Conservation (phyloP, 2,329 filamentous ascomycete species). For the Sclerotinia minor region DNA sequence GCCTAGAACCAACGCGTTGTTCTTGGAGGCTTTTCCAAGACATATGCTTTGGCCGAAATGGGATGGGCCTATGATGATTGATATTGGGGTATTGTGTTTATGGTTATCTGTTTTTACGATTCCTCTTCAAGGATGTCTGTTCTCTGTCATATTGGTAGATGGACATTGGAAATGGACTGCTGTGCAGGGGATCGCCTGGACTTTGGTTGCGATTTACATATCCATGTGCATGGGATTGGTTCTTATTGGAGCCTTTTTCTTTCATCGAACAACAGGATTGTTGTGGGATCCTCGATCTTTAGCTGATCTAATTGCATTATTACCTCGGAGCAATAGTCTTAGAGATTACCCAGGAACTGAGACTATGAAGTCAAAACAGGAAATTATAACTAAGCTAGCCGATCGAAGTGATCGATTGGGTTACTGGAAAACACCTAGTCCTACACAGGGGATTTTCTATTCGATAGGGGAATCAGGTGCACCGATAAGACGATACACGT, state of each 20-base stretch:
- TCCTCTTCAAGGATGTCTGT: conserved; percentile 76
- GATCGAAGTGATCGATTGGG: conserved; percentile 72
- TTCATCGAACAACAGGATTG: conserved; percentile 67
- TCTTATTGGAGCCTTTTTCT: conserved; percentile 64
- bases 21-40: conserved; percentile 59
- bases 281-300: conserved; percentile 83
- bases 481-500: conserved; percentile 52
- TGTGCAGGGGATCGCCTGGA: conserved; percentile 77
- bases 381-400: conserved; percentile 55
- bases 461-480: conserved; percentile 68
- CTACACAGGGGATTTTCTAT: conserved; percentile 69
- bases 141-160: conserved; percentile 60
- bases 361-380: conserved; percentile 52
- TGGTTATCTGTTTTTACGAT: conserved; percentile 81
- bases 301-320: conserved; percentile 75
- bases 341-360: conserved; percentile 71
- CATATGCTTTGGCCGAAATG: conserved; percentile 69
- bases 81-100: conserved; percentile 64
- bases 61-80: conserved; percentile 66
- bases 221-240: conserved; percentile 60
- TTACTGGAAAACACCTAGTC: conserved; percentile 75
- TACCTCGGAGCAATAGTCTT: conserved; percentile 78
- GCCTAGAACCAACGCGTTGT: conserved; percentile 64
- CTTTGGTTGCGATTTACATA: conserved; percentile 71
- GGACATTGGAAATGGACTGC: conserved; percentile 76